These are phyloP conservation scores for Penicillium olsonii DNA, from an alignment of 2,329 filamentous ascomycete genomes.

Conservation along the genomic window DNA sequence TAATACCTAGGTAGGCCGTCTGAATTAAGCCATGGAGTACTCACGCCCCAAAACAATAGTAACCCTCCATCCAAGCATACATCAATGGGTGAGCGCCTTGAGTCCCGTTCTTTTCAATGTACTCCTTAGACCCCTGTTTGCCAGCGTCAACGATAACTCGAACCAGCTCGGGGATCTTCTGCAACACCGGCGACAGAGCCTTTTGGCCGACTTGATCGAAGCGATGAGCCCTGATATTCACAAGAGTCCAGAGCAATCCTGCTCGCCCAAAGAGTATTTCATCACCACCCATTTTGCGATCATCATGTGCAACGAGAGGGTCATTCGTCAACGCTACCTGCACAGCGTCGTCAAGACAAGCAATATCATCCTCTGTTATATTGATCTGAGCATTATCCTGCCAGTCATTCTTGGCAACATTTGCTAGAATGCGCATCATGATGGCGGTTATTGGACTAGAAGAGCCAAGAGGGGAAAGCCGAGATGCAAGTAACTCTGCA, in stretches of 20 bases:
- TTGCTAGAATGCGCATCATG: constrained; percentile 30
- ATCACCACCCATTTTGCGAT: constrained; percentile 36
- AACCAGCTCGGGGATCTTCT: constrained; percentile 33
- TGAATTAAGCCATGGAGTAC: constrained; percentile 18
- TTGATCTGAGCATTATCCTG: constrained; percentile 1
- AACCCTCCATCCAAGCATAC: constrained; percentile 41
- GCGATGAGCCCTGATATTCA: constrained; percentile 35
- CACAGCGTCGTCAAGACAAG: constrained; percentile 30
- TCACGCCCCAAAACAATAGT: constrained; percentile 42
- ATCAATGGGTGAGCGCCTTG: constrained; percentile 40
- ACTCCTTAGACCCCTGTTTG: constrained; percentile 32
- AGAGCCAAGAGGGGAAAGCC: constrained; percentile 38
- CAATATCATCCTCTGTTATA: constrained; percentile 31
- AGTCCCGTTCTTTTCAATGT: constrained; percentile 31
- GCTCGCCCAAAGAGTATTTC: constrained; percentile 43
- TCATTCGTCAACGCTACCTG: constrained; percentile 33
- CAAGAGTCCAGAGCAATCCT: constrained; percentile 38
- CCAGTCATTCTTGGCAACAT: constrained; percentile 14
- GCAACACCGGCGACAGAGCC: constrained; percentile 27
- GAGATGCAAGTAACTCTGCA: constrained; percentile 27
- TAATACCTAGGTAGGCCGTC: too few relatives aligned
- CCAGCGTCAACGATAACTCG: constrained; percentile 37
- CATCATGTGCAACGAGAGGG: constrained; percentile 26
- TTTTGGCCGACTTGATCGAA: constrained; percentile 23
- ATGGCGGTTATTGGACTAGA: constrained; percentile 30